A percentile compares a stretch with the other conserved stretches of the same genome.
Conservation (phyloP, 331 rosid species). For the Stylosanthes scabra region DNA sequence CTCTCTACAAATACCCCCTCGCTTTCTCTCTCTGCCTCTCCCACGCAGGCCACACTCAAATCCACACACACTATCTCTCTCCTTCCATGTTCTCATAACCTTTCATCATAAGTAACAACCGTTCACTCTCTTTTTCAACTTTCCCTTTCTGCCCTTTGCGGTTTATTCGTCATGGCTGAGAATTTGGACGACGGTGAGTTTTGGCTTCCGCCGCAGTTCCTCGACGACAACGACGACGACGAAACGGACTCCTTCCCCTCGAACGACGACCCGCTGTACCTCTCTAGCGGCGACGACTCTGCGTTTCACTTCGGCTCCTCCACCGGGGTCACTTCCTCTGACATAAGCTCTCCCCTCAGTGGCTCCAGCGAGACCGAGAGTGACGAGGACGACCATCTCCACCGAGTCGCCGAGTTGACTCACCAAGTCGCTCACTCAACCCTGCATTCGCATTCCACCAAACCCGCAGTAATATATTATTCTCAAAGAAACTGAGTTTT, state of each 20-base stretch:
- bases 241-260: neutral
- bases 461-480: slow-evolving; percentile 10
- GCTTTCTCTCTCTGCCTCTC: neutral
- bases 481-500: too few species aligned
- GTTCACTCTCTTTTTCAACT: too few species aligned
- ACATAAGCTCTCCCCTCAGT: slow-evolving; percentile 57
- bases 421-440: slow-evolving; percentile 55
- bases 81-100: neutral
- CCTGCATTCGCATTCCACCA: slow-evolving; percentile 38
- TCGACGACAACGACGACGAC: slow-evolving; percentile 66
- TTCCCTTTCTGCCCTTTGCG: neutral
- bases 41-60: neutral
- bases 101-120: too few species aligned
- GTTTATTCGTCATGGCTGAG: slow-evolving; percentile 55
- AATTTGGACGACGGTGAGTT: slow-evolving; percentile 73
- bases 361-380: slow-evolving; percentile 87
- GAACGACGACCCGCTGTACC: neutral
- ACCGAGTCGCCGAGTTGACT: slow-evolving; percentile 55
- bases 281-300: slow-evolving; percentile 4
- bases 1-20: slow-evolving; percentile 2
- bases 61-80: neutral
- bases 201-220: slow-evolving; percentile 84
- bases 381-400: slow-evolving; percentile 73
- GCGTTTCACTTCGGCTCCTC: neutral
- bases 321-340: slow-evolving; percentile 36